phyloP scores from a whole-genome alignment of 1,139 yeast species.

The Hansenula sp. region DNA sequence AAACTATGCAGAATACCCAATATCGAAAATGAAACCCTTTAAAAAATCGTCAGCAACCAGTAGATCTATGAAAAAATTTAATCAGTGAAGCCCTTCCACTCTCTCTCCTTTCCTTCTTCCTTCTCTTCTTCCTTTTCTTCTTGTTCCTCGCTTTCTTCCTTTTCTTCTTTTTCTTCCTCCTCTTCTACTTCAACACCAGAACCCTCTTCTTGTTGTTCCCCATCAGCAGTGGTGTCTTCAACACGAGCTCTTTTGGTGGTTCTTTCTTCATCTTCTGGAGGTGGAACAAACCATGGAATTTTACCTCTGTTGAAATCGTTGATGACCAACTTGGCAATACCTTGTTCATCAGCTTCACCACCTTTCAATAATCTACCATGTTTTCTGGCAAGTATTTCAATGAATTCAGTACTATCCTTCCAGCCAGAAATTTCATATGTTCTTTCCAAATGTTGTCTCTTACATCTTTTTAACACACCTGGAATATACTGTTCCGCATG shows the following conservation, averaged over 20 bases:
- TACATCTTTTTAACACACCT: slow-evolving; percentile 79
- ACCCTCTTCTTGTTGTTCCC: slow-evolving; percentile 5
- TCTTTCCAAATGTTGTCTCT: slow-evolving; percentile 87
- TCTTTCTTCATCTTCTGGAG: slow-evolving; percentile 69
- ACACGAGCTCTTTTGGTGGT: slow-evolving; percentile 36
- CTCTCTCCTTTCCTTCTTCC: slow-evolving; percentile 7
- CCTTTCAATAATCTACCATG: slow-evolving; percentile 92
- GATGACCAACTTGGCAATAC: slow-evolving; percentile 85
- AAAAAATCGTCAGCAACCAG: background rate
- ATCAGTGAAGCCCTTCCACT: slow-evolving; percentile 24
- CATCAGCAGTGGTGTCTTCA: slow-evolving; percentile 35
- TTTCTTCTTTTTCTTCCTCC: slow-evolving; percentile 6
- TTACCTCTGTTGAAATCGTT: slow-evolving; percentile 96
- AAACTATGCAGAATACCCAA: background rate
- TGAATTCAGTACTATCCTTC: slow-evolving; percentile 78
- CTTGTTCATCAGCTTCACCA: slow-evolving; percentile 96
- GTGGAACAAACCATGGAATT: slow-evolving; percentile 96
- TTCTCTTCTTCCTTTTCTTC: slow-evolving; percentile 5
- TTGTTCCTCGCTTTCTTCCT: slow-evolving; percentile 1
- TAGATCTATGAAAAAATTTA: slow-evolving; percentile 3
- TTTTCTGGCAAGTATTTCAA: slow-evolving; percentile 88
- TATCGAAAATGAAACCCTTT: background rate
- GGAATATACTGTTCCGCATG: slow-evolving; percentile 95
- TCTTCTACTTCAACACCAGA: slow-evolving; percentile 8
- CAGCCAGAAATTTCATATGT: slow-evolving; percentile 95